Base-by-base conservation (phyloP, 257 asterid species). In the Thymus quinquecostatus region DNA sequence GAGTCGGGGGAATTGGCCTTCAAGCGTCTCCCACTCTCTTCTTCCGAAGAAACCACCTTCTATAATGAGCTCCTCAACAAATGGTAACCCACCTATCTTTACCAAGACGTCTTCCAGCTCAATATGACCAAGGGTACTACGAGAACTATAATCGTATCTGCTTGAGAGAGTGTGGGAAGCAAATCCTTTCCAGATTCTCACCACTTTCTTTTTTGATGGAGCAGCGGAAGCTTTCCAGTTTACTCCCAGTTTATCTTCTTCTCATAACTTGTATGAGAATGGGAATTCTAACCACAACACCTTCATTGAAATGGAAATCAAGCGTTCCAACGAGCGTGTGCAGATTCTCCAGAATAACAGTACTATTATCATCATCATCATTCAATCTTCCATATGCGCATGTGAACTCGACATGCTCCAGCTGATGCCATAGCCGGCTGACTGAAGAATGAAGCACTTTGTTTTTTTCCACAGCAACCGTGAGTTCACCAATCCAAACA, bases 381-480 rank as follows among this genome's bases (percentile, higher is more conserved):
- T 0, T 21, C 21, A 21, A 21, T 21, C 13, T 0, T 44, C 6
- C 2, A 44, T 0, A 21, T 21, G 21, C 21, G 21, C 21, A 21
- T 21, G 21, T 1, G 49, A 51, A 1, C 5, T 13, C 2, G 11
- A 75, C 36, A 60, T 75, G 79, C 32, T 56, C 60, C 21, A 75
- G 62, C 7, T 68, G 70, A 59, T 21, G 21, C 75, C 79, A 68
- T 6, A 69, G 43, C 28, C 32, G 34, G 53, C 8, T n/a, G 21
- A 60, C 4, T 41, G 58, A 60, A 54, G 66, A 56, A 70, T 12
- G 41, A n/a, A 47, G 1, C 0, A 21, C 21, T 21, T 21, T 21
- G 21, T 21, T 21, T 21, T 21, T 21, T 21, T 21, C 21, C 21
- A 21, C 21, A 78, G 2, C n/a, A 51, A 13, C 41, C 41, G 41